Evolutionary conservation across 305 asterid genomes (phyloP).

Genomic region (Solanum chacoense): DNA sequence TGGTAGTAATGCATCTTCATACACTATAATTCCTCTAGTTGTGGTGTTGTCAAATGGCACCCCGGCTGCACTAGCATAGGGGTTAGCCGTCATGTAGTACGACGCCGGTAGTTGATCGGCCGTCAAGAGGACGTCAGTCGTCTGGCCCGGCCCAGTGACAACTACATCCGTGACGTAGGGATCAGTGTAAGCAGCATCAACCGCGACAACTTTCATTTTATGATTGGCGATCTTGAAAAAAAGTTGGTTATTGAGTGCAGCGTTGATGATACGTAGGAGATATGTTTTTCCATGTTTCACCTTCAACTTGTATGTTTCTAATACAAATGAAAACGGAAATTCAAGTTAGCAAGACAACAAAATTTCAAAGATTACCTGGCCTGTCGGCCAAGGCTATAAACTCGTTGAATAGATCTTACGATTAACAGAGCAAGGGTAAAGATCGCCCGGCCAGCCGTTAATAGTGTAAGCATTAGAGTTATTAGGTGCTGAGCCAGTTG

Average conservation of each 20-base stretch:
- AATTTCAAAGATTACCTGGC: neutral
- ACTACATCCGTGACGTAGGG: neutral
- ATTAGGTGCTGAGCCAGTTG: slow-evolving; percentile 7
- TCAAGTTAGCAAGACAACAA: neutral
- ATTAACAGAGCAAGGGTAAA: slow-evolving; percentile 1
- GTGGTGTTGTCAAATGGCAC: slow-evolving; percentile 7
- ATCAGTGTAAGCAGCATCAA: slow-evolving; percentile 3
- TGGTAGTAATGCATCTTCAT: neutral
- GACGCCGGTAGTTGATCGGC: neutral
- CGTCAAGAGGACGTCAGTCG: neutral
- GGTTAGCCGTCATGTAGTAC: slow-evolving; percentile 3
- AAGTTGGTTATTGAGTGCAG: slow-evolving; percentile 7
- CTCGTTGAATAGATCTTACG: neutral
- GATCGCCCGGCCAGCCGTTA: slow-evolving; percentile 10
- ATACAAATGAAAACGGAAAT: neutral
- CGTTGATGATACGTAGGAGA: slow-evolving; percentile 7
- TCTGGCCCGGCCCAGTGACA: neutral
- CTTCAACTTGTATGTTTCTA: neutral
- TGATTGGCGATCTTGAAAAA: slow-evolving; percentile 7
- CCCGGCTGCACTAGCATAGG: slow-evolving; percentile 4
- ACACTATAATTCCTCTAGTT: neutral
- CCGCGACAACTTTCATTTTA: slow-evolving; percentile 3
- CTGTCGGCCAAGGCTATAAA: neutral
- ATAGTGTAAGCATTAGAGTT: slow-evolving; percentile 9
- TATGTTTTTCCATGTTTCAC: slow-evolving; percentile 2